Evolutionary conservation across 768 basidiomycete genomes (phyloP).

Genomic region (Pleurotus ostreatus): DNA sequence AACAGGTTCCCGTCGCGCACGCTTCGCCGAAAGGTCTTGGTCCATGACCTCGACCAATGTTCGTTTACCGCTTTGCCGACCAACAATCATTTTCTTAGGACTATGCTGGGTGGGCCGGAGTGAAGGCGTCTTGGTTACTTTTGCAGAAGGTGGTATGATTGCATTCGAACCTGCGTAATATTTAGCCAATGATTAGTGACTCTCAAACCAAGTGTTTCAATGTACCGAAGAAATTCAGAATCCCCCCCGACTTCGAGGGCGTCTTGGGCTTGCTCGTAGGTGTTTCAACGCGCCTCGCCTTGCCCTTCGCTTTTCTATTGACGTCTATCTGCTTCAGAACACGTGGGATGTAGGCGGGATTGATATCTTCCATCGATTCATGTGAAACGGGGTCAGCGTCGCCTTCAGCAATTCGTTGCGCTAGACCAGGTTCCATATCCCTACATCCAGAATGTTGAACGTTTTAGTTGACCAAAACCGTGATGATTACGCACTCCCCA

Average conservation of each 20-base stretch:
- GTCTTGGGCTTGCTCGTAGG: slow-evolving; percentile 14
- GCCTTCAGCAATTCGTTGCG: slow-evolving; percentile 64
- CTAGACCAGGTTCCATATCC: slow-evolving; percentile 58
- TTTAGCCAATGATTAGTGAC: not conserved
- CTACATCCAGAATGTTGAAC: slow-evolving; percentile 32
- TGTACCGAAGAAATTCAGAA: slow-evolving; percentile 66
- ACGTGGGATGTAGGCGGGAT: slow-evolving; percentile 57
- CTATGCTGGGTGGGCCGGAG: not conserved
- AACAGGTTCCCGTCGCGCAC: slow-evolving; percentile 13
- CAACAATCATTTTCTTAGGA: slow-evolving; percentile 24
- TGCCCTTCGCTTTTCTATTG: slow-evolving; percentile 28
- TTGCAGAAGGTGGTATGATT: slow-evolving; percentile 27
- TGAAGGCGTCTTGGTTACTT: slow-evolving; percentile 10
- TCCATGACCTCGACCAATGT: slow-evolving; percentile 71
- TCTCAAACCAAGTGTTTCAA: slow-evolving; percentile 10
- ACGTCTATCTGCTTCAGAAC: slow-evolving; percentile 30
- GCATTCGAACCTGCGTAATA: slow-evolving; percentile 36
- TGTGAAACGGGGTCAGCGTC: slow-evolving; percentile 67
- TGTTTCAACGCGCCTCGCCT: slow-evolving; percentile 43
- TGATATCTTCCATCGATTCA: slow-evolving; percentile 74
- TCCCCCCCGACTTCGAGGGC: slow-evolving; percentile 23
- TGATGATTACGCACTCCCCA: slow-evolving; percentile 46
- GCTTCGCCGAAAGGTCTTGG: slow-evolving; percentile 50
- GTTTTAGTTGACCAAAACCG: not conserved
- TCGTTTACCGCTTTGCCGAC: slow-evolving; percentile 72